Base-by-base conservation (phyloP, 768 basidiomycete genomes). In the Calocera cornea region DNA sequence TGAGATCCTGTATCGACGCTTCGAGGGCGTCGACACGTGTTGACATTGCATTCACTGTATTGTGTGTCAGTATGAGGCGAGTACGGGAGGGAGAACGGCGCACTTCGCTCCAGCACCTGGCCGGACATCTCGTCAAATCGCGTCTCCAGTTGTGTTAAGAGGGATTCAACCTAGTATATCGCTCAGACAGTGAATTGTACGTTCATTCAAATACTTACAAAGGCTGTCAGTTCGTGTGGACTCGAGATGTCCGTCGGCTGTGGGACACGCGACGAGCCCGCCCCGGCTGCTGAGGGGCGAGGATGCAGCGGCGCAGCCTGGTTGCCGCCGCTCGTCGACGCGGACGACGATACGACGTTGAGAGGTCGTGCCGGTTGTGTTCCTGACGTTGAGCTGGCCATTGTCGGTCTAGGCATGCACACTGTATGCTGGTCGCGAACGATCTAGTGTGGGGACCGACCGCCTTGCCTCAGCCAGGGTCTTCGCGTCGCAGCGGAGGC, bases 41-140 rank as follows among this genome's bases (percentile, higher is more conserved):
- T 1, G 93, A 95, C 94, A 95, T 97, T 72, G 92, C 89, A 66
- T 79, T 84, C 94, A 97, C 94, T 95, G 73, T 38, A 64, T n/a
- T 66, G 33, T n/a, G 41, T 60, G 38, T 66, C 27, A 68, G 67
- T 41, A 19, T n/a, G 64, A 65, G 29, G 33, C n/a, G 31, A 31
- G 27, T 7, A 41, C 17, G 34, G 49, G 31, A 34, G 66, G 40
- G 34, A 41, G 36, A 38, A n/a, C 7, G 36, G 36, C 87, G 72
- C 74, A 92, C 89, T 91, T 72, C 88, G 82, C 67, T 90, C 88
- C 69, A 95, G 81, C 70, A 97, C 90, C 75, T 95, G 89, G 22
- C 81, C 81, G 34, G 92, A 95, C 92, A 95, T 95, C 65, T 92
- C 89, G 72, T 95, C 92, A 72, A 97, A 95, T 70, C 90, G 90